Percentiles rank a stretch among this genome's conserved stretches.
Evolutionary conservation across 1,284 basidiomycete species (phyloP).

Genomic region (Cryptococcus hybrid): DNA sequence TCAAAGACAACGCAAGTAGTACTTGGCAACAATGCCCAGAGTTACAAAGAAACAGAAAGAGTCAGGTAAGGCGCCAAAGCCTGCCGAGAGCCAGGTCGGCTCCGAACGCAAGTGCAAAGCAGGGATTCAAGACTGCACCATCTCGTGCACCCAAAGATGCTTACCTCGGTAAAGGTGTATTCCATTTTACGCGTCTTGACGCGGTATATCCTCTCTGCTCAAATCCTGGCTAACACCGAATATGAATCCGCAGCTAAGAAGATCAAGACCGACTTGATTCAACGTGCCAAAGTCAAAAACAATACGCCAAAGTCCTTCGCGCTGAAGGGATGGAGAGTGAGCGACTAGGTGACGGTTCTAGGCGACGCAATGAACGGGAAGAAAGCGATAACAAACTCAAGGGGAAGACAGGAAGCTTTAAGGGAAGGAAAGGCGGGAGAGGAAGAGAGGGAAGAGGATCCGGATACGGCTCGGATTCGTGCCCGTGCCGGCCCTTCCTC

Average conservation of each 20-base stretch:
- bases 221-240: neutral
- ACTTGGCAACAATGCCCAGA: constrained; percentile 31
- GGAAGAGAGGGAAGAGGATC: neutral
- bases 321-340: constrained; percentile 47
- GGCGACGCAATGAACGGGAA: constrained; percentile 9
- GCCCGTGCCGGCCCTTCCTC: neutral
- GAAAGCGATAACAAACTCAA: neutral
- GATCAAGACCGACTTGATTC: constrained; percentile 55
- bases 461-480: neutral
- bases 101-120: constrained; percentile 5
- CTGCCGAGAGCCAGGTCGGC: constrained; percentile 8
- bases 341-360: constrained; percentile 30
- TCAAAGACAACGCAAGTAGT: no score
- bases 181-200: neutral
- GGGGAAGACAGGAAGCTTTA: neutral
- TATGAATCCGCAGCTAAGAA: constrained; percentile 47
- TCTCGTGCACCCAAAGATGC: constrained; percentile 45
- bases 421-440: constrained; percentile 1
- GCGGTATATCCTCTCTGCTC: neutral
- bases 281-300: constrained; percentile 56
- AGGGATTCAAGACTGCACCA: constrained; percentile 48
- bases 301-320: constrained; percentile 53
- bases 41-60: constrained; percentile 41
- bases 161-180: constrained; percentile 51
- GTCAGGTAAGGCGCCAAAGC: constrained; percentile 16